Percentiles rank a stretch among this genome's conserved stretches.
phyloP scores from a whole-genome alignment of 768 basidiomycete genomes.

The Kwoniella sp. region DNA sequence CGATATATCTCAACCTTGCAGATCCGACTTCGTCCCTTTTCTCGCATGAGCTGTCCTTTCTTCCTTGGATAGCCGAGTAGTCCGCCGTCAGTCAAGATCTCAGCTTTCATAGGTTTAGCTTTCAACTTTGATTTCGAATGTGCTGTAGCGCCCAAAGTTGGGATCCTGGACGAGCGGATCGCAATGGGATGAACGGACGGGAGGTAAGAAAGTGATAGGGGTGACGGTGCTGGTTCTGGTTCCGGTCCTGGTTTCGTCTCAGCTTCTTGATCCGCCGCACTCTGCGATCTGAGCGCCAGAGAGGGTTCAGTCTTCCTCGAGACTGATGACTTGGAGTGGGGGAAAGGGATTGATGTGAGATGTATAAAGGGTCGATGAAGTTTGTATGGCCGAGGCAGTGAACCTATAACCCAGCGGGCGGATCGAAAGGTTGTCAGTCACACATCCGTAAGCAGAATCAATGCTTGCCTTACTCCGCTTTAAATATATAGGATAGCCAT shows the following conservation, averaged over 20 bases:
- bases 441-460: no score
- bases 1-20: conserved; percentile 37
- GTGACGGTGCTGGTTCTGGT: conserved; percentile 29
- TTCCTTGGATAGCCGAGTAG: conserved; percentile 30
- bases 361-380: conserved; percentile 61
- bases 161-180: background rate
- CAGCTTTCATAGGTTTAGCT: conserved; percentile 15
- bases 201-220: conserved; percentile 17
- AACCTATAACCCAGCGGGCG: conserved; percentile 2
- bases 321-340: conserved; percentile 60
- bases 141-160: background rate
- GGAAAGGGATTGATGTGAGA: conserved; percentile 67
- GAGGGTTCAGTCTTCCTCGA: background rate
- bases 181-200: background rate
- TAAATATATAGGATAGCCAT: no score
- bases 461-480: no score
- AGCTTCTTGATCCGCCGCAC: background rate
- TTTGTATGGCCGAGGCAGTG: conserved; percentile 60
- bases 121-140: background rate
- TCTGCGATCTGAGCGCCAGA: no score
- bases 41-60: conserved; percentile 16
- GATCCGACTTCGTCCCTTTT: conserved; percentile 30
- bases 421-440: background rate
- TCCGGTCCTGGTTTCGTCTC: background rate
- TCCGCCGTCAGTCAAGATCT: conserved; percentile 32